Base-by-base conservation (phyloP, 495 filamentous ascomycete genomes). In the Cercophora sp. region DNA sequence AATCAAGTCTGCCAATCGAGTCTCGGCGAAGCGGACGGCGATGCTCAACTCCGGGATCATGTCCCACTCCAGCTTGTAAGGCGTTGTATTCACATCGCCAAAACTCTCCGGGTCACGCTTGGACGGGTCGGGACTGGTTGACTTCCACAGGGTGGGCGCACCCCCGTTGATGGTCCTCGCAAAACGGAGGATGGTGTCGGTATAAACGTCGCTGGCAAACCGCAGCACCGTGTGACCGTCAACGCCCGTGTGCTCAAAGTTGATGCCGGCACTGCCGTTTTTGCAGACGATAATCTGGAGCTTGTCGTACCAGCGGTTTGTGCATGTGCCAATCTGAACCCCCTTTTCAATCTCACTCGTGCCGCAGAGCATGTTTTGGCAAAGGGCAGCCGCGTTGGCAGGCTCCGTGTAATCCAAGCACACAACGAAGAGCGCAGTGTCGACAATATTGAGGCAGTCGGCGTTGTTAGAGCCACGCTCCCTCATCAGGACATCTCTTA, bases 281-380 rank as follows among this genome's bases (percentile, higher is more conserved):
- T 96, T 94, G 79, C 94, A 97, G 32, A 98, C 93, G 48, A 98
- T 98, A 55, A 98, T 97, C 66, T 98, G 93, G 22, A 98, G 80
- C 70, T 98, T 98, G 69, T 98, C 93, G 62, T 98, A 98, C 93
- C 93, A 98, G 47, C 93, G 79, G 66, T 98, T 98, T 11, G 92
- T 96, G 70, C 93, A 98, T 27, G 93, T 98, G 18, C 93, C 93
- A 27, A 96, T 88, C 69, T 98, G 93, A 4, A 98, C 88, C 11
- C 93, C 93, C 66, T 85, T 85, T 64, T 96, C 85, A 15, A 98
- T 85, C 53, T 92, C 85, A 60, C 85, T 95, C 0, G 89, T 94
- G 26, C 93, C 93, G 60, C 94, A 97, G 32, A 98, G 88, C 92
- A 98, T 97, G 70, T 96, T 98, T 63, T 88, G 89, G 67, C 89